Conservation (phyloP, 257 asterid species). For the Petunia secreta region DNA sequence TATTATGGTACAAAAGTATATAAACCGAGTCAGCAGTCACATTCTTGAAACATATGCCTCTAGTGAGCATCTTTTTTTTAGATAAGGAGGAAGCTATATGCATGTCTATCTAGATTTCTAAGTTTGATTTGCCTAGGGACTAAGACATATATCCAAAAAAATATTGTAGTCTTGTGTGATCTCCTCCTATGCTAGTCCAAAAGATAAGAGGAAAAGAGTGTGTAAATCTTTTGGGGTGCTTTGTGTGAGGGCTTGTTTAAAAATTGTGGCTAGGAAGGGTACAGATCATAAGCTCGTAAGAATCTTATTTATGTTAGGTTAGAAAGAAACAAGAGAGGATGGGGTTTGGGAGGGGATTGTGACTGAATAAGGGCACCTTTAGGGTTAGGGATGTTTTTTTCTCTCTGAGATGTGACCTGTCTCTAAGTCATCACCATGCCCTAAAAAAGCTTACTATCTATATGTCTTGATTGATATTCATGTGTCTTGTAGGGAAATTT, state of each 20-base stretch:
- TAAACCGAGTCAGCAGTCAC: too few relatives aligned
- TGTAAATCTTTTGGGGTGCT: neutral
- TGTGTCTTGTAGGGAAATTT: slow-evolving; percentile 35
- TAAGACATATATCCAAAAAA: neutral
- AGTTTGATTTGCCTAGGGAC: neutral
- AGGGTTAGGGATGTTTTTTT: slow-evolving; percentile 75
- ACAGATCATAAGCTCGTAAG: neutral
- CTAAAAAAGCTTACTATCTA: slow-evolving; percentile 33
- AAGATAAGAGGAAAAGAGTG: neutral
- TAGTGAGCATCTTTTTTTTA: too few relatives aligned
- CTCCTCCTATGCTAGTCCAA: neutral
- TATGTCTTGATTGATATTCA: slow-evolving; percentile 36
- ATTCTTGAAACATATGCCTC: too few relatives aligned
- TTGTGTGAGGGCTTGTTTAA: neutral
- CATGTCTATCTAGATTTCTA: neutral
- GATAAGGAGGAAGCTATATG: too few relatives aligned
- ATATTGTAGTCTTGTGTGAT: neutral
- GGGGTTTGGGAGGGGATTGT: slow-evolving; percentile 45
- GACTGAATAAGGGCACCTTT: slow-evolving; percentile 70
- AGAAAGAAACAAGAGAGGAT: slow-evolving; percentile 43
- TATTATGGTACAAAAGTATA: too few relatives aligned
- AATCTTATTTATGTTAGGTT: slow-evolving; percentile 30
- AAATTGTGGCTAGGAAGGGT: neutral
- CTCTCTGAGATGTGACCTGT: slow-evolving; percentile 77
- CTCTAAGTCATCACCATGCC: slow-evolving; percentile 60